Percentiles rank a stretch among this genome's conserved stretches.
Evolutionary conservation across 306 rosid genomes (phyloP).

Genomic region (Hippophae rhamnoides): DNA sequence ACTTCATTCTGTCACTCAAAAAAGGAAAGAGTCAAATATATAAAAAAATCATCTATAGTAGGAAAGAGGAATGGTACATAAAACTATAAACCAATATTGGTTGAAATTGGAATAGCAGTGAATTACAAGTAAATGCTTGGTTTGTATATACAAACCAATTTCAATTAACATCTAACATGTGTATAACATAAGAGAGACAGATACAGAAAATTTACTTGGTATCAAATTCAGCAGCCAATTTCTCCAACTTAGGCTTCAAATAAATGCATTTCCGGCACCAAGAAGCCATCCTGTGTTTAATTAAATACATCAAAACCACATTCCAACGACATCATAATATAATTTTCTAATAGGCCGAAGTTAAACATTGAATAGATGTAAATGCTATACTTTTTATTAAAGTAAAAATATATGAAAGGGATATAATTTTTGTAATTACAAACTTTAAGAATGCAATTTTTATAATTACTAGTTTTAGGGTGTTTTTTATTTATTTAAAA

Average conservation of each 20-base stretch:
- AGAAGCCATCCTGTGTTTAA: constrained; percentile 68
- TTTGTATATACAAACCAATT: no score
- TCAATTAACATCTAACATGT: no score
- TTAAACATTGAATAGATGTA: not conserved
- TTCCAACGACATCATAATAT: not conserved
- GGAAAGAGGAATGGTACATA: no score
- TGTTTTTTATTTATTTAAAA: not conserved
- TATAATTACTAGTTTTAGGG: no score
- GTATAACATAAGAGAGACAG: not conserved
- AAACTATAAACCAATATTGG: no score
- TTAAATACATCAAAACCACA: not conserved
- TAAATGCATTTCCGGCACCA: constrained; percentile 96
- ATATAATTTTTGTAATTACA: no score
- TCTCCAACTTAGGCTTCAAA: constrained; percentile 91
- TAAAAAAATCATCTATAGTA: not conserved
- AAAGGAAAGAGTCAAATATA: not conserved
- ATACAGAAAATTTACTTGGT: constrained; percentile 36
- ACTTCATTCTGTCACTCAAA: constrained; percentile 35
- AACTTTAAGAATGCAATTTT: no score
- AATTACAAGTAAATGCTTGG: no score
- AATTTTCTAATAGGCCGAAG: no score
- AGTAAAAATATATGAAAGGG: not conserved
- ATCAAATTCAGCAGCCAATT: constrained; percentile 68
- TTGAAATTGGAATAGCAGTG: no score
- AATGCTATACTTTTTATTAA: not conserved